Conservation (phyloP, 1,284 basidiomycete genomes). For the Thecaphora thlaspeos region DNA sequence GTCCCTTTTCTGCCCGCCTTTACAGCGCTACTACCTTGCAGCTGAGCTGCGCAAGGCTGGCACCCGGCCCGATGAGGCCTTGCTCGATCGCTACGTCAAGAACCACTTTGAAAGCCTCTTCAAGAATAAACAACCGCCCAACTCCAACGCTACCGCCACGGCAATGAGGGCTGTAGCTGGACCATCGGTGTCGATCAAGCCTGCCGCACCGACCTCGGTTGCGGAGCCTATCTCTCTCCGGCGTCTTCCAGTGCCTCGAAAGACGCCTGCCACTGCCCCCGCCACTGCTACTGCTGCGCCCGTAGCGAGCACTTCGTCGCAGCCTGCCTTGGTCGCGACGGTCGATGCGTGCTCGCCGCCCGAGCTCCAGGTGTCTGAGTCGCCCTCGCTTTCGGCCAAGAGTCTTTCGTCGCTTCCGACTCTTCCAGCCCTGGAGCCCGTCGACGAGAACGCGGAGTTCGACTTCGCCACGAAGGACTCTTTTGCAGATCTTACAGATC, state of each 20-base stretch:
- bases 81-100: slow-evolving; percentile 48
- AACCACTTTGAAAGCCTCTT: slow-evolving; percentile 50
- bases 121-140: slow-evolving; percentile 19
- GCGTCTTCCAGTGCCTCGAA: background rate
- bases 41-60: slow-evolving; percentile 49
- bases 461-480: slow-evolving; percentile 21
- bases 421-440: slow-evolving; percentile 15
- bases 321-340: background rate
- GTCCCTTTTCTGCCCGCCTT: background rate
- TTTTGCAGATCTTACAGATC: slow-evolving; percentile 7
- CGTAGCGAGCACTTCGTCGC: background rate
- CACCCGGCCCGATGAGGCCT: slow-evolving; percentile 39
- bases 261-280: background rate
- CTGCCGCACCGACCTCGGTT: too few relatives aligned
- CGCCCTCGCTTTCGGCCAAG: slow-evolving; percentile 20
- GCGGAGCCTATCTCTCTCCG: background rate
- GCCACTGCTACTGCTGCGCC: background rate
- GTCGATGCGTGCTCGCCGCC: slow-evolving; percentile 13
- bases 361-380: slow-evolving; percentile 23
- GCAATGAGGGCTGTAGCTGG: too few relatives aligned
- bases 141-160: background rate
- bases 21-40: slow-evolving; percentile 50
- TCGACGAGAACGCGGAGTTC: slow-evolving; percentile 15
- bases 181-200: too few relatives aligned
- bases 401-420: slow-evolving; percentile 27